A percentile compares a stretch with the other conserved stretches of the same genome.
Evolutionary conservation across 768 basidiomycete genomes (phyloP).

Genomic region (Boletellus ananas): DNA sequence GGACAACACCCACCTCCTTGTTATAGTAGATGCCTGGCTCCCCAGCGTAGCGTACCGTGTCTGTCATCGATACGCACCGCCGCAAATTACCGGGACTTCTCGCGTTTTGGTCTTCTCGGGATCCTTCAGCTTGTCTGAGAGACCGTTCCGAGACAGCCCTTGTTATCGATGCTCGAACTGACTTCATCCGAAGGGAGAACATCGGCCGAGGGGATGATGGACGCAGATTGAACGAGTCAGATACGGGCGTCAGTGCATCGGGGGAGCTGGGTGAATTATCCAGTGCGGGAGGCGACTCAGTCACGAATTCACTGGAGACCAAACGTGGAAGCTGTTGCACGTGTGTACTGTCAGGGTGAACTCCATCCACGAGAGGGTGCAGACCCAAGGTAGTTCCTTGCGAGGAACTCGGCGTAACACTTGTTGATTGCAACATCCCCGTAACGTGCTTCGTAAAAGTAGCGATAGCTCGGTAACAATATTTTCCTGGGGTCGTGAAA

Average conservation of each 20-base stretch:
- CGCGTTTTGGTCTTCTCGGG: conserved; percentile 16
- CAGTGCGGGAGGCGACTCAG: background rate
- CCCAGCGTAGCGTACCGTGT: conserved; percentile 46
- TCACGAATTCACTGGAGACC: background rate
- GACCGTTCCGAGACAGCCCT: conserved; percentile 16
- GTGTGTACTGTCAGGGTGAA: background rate
- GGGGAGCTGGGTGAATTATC: background rate
- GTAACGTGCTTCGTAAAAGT: conserved; percentile 66
- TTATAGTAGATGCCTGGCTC: conserved; percentile 54
- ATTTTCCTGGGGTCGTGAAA: conserved; percentile 76
- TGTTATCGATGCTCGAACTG: conserved; percentile 5
- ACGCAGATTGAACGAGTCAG: background rate
- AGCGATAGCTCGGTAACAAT: conserved; percentile 75
- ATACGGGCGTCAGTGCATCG: background rate
- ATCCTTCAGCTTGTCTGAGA: background rate
- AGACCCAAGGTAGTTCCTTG: conserved; percentile 1
- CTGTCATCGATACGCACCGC: conserved; percentile 9
- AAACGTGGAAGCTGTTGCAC: conserved; percentile 1
- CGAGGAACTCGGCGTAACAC: conserved; percentile 9
- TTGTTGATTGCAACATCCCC: conserved; percentile 34
- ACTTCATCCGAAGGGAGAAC: conserved; percentile 15
- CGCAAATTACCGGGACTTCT: conserved; percentile 19
- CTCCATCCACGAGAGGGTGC: conserved; percentile 1
- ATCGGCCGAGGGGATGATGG: conserved; percentile 13
- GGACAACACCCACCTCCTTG: conserved; percentile 38